Base-by-base conservation (phyloP, 2,329 filamentous ascomycete genomes). In the Alternaria rosae region DNA sequence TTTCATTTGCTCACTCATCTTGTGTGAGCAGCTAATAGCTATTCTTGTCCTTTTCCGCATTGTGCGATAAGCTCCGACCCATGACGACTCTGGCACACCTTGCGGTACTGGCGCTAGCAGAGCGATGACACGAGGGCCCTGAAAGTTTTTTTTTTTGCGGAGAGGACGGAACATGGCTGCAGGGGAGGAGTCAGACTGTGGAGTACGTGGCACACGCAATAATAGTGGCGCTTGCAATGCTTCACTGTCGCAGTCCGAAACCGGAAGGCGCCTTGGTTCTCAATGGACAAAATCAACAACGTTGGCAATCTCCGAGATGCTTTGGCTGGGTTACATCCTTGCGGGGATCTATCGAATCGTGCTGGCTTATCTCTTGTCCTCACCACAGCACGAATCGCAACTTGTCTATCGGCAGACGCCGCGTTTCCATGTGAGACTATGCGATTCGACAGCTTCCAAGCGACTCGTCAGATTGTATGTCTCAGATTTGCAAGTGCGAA, bases 11-110 rank as follows among this genome's bases (percentile, higher is more conserved):
- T 43, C 26, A 38, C 44, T 23, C 35, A 32, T 54, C 50, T 67
- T 61, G 58, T 69, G 62, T 38, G 45, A 69, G 21, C 53, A 30
- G 12, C 57, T 41, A 26, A 23, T n/a, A 55, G 55, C 59, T 67
- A 61, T 64, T 65, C 21, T 63, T 61, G 66, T 67, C 65, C 61
- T 55, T 61, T 64, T 64, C 58, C 62, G 54, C 65, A 65, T 65
- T 64, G 57, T 32, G 62, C 66, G 68, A 71, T 70, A 71, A 73
- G 69, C 47, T 30, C 52, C 57, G 35, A 50, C 59, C 57, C 54
- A 55, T 51, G 61, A 51, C 52, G 35, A 38, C 32, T 55, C 10
- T 38, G 55, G 59, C 35, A 59, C 56, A 59, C 21, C 26, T 21
- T 57, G 43, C 57, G 57, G 58, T 58, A 56, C 54, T 54, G 45